These are phyloP conservation scores for Podila clonocystis DNA, from an alignment of 192 early-diverging fungal species.

Conservation along the genomic window DNA sequence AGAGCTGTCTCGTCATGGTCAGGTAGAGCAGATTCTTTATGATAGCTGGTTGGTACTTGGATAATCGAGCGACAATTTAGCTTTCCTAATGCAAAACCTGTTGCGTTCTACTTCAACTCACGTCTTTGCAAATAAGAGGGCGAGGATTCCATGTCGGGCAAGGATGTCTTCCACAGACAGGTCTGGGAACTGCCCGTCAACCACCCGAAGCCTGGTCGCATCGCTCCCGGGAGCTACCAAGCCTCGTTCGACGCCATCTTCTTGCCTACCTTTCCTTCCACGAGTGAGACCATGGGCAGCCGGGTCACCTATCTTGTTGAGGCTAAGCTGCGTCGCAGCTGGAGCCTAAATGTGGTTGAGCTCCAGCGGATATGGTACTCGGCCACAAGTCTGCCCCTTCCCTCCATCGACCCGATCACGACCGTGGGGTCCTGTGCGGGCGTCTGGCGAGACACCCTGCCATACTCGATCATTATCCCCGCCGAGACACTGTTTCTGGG, in stretches of 20 bases:
- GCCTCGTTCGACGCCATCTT: slow-evolving; percentile 4
- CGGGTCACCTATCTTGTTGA: neutral
- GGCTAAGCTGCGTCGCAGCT: slow-evolving; percentile 6
- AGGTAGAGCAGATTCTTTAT: neutral
- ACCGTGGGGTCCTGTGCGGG: neutral
- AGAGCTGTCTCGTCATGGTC: neutral
- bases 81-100: too few relatives aligned
- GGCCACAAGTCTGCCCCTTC: neutral
- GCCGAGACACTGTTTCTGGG: slow-evolving; percentile 9
- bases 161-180: neutral
- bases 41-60: too few relatives aligned
- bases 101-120: too few relatives aligned
- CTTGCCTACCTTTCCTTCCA: slow-evolving; percentile 3
- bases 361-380: slow-evolving; percentile 15
- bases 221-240: slow-evolving; percentile 13
- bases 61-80: too few relatives aligned
- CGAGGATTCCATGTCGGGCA: neutral
- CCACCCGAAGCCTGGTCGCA: neutral
- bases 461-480: slow-evolving; percentile 9
- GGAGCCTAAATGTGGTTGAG: slow-evolving; percentile 12
- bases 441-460: slow-evolving; percentile 7
- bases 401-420: neutral
- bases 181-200: slow-evolving; percentile 3
- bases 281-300: neutral
- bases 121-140: neutral